Base-by-base conservation (phyloP, 495 filamentous ascomycete species). In the Hypoxylon cercidicola region DNA sequence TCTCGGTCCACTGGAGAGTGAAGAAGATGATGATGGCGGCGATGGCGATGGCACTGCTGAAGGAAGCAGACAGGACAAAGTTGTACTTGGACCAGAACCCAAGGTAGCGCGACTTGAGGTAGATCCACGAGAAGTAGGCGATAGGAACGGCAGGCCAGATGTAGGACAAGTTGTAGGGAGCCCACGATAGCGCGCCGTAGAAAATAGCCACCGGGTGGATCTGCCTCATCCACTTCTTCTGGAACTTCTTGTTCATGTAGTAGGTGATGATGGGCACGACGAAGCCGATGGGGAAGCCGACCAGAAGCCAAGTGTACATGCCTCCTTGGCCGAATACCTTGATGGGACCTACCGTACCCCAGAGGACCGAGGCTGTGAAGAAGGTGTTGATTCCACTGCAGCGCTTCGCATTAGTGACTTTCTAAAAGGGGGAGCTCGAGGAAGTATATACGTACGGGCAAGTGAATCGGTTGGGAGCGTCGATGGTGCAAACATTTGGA, bases 21-120 rank as follows among this genome's bases (percentile, higher is more conserved):
- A 79, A 80, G 71, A 81, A 77, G 20, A 77, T 78, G 55, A 81
- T 64, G 40, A 79, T 73, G 34, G 63, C 77, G 7, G 70, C 68
- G 23, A 81, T 64, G 13, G 78, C 78, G 32, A 81, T 73, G 35
- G 73, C 78, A 57, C 66, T 69, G 10, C 68, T 72, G 10, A 76
- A 75, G 13, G 74, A 72, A 0, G 78, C 77, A 0, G 75, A 79
- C 15, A 74, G 63, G 13, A 79, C 73, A 37, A 75, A 81, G 69
- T 79, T 79, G 65, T 79, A 81, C 75, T 80, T 80, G 18, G 75
- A 75, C 78, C 78, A 79, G 44, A 80, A 62, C 9, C 56, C 73
- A 35, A 78, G 35, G 50, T 64, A 79, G 25, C 75, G 57, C 41
- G 66, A 67, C 45, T 74, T 75, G 10, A 80, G 28, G 25, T 64